Evolutionary conservation across 1,284 basidiomycete genomes (phyloP).

Genomic region (Irpex sp.): DNA sequence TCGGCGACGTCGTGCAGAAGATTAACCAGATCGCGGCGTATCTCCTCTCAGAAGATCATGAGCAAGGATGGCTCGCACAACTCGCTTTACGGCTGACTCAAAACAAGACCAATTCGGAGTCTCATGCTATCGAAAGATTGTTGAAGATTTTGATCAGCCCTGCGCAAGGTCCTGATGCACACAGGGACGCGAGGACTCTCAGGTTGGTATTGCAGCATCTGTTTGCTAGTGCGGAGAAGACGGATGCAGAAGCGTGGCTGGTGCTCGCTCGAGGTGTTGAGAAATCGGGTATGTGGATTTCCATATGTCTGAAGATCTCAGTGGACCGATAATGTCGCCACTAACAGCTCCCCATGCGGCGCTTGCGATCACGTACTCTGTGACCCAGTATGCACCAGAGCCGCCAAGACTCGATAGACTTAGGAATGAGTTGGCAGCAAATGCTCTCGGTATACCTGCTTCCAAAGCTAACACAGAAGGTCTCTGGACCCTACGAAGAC

Average conservation of each 20-base stretch:
- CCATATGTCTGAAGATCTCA: too few relatives aligned
- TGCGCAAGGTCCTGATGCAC: slow-evolving; percentile 40
- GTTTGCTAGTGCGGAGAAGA: slow-evolving; percentile 54
- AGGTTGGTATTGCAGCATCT: slow-evolving; percentile 56
- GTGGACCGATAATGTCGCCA: not conserved
- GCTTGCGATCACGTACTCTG: slow-evolving; percentile 60
- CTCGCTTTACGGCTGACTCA: slow-evolving; percentile 36
- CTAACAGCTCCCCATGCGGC: slow-evolving; percentile 62
- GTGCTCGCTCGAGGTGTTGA: slow-evolving; percentile 59
- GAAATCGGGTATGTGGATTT: slow-evolving; percentile 47
- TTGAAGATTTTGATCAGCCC: slow-evolving; percentile 37
- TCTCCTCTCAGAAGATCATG: slow-evolving; percentile 49
- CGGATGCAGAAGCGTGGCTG: slow-evolving; percentile 79
- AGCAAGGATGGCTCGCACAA: slow-evolving; percentile 49
- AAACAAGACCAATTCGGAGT: slow-evolving; percentile 17
- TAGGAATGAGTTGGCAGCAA: slow-evolving; percentile 87
- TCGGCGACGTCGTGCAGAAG: slow-evolving; percentile 46
- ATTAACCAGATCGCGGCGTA: slow-evolving; percentile 68
- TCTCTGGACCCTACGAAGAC: slow-evolving; percentile 61
- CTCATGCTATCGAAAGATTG: slow-evolving; percentile 35
- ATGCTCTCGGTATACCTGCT: slow-evolving; percentile 67
- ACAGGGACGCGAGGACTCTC: slow-evolving; percentile 56
- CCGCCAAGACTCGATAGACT: slow-evolving; percentile 76
- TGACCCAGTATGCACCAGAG: slow-evolving; percentile 64
- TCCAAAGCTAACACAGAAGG: slow-evolving; percentile 67